Base-by-base conservation (phyloP, 257 asterid species). In the Echites panduratus region DNA sequence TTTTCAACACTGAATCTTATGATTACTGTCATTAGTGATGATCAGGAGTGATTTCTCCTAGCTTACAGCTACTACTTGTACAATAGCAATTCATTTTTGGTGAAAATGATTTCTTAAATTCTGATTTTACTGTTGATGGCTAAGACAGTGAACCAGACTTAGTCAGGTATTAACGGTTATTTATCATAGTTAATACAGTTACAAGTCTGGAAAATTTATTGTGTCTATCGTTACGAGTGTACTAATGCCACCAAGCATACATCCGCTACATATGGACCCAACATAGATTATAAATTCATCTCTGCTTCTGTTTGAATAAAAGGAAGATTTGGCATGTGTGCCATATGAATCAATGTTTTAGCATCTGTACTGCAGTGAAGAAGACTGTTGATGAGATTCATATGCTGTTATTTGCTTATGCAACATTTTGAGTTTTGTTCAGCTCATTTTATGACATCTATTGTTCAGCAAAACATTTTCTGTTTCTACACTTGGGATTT, bases 201-300 rank as follows among this genome's bases (percentile, higher is more conserved):
- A 75, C 79, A 38, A 75, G 82, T 75, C 82, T 79, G 82, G 82
- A 44, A 79, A 14, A 79, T 66, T n/a, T 48, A 64, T 12, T 4
- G 72, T 53, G 82, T 71, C 79, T 71, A 7, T 79, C 71, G 79
- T 75, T 79, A 71, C 77, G 62, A 66, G 40, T 65, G 79, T 68
- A 62, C 19, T 64, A 19, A 4, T 20, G 13, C 73, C 43, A 26
- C 4, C 32, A 22, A 12, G 79, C 73, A 35, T 43, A 48, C 78
- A 69, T 74, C 38, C 69, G 73, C 73, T 70, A 65, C 76, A 77
- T 70, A 35, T 69, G 38, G 81, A 49, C 79, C 16, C 66, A 43
- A 76, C 4, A 76, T 59, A 52, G 52, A 48, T 38, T 1, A 0
- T 38, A 7, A 11, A 44, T 29, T 9, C 47, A 17, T 0, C 9